Conservation (phyloP, 2,329 filamentous ascomycete species). For the Phoma sp. region DNA sequence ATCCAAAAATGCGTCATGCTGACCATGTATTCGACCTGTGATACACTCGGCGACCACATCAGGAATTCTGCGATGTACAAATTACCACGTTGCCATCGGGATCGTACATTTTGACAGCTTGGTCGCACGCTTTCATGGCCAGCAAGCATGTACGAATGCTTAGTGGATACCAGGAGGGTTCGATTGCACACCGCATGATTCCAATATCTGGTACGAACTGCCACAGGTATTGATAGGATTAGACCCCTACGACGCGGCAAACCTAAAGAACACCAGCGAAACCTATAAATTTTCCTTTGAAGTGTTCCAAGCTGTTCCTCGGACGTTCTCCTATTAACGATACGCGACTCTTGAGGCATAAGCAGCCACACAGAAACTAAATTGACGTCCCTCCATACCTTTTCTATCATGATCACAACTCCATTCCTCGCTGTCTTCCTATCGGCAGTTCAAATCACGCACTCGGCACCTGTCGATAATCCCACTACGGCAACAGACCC, state of each 20-base stretch:
- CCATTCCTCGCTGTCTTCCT: not conserved
- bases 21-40: conserved; percentile 10
- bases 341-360: not conserved
- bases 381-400: too few relatives aligned
- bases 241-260: too few relatives aligned
- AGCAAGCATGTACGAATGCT: conserved; percentile 5
- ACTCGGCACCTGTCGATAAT: not conserved
- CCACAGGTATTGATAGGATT: not conserved
- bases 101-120: conserved; percentile 29
- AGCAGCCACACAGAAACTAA: too few relatives aligned
- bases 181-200: conserved; percentile 1
- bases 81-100: conserved; percentile 25
- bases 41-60: conserved; percentile 4
- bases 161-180: conserved; percentile 5
- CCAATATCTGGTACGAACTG: not conserved
- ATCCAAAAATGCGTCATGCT: conserved; percentile 5
- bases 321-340: not conserved
- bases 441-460: not conserved
- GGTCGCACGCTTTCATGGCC: conserved; percentile 3
- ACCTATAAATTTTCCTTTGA: not conserved
- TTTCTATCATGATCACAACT: not conserved
- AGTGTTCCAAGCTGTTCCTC: not conserved
- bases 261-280: not conserved
- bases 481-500: not conserved
- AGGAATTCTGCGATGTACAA: conserved; percentile 8